Evolutionary conservation across 768 basidiomycete genomes (phyloP), one percentile per base, ranked within the genome.

Genomic region (Myochromella boudieri): DNA sequence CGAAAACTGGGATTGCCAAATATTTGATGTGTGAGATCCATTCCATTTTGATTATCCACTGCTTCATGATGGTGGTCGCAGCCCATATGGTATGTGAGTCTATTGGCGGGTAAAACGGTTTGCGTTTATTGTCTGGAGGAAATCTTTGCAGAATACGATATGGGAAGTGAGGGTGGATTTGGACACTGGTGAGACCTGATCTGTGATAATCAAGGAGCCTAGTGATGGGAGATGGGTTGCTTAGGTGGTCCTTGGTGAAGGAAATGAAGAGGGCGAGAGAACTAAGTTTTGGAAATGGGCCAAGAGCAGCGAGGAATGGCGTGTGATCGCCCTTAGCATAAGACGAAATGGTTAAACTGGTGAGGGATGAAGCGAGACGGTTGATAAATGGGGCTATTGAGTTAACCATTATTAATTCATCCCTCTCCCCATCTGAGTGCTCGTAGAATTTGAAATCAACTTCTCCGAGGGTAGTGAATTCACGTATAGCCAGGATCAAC

Each of bases 361-460:
- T 56, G 22, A 74, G 57, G 2, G 61, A 54, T 12, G 46, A 39
- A 5, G 58, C 46, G 9, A 65, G 62, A 29, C 53, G 58, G 11
- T 59, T 56, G 20, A 71, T 58, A 51, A 69, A 69, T 6, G 69
- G 66, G 4, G 64, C 53, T 9, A 71, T 57, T 3, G 52, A 51
- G 1, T 53, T 39, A 24, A 61, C 39, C 6, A 67, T 56, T 24
- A 62, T 47, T 17, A 26, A 24, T 15, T 46, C 36, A 22, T 56
- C 21, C 4, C 3, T 15, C 34, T 47, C 44, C 18, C 31, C 44
- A 24, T 41, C 28, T 1, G 48, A 39, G 21, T 54, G 53, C 40
- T 67, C 67, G 33, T 72, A 69, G 34, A 71, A 67, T 33, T 60
- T 48, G 4, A 72, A 54, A 21, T 66, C 60, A 17, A 72, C 40